Evolutionary conservation across 495 filamentous ascomycete genomes (phyloP), one percentile per base, ranked within the genome.

Genomic region (Talaromyces wortmannii): DNA sequence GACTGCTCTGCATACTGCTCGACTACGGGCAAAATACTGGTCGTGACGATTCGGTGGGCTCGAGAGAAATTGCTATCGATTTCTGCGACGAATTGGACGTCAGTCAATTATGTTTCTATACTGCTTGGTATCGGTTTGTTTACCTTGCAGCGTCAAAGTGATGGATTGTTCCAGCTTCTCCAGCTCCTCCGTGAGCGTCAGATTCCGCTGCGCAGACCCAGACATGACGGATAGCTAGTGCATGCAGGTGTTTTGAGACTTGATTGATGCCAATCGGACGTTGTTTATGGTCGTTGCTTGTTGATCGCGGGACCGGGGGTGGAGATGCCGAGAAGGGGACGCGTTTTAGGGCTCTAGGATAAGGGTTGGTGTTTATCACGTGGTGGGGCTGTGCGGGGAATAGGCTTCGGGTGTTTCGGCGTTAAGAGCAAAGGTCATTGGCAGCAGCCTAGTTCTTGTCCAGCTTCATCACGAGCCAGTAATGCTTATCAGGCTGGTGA

Each of bases 1-100:
- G 94, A 97, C 65, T 96, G 88, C 59, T 96, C 90, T 23, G 89
- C 90, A 72, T 97, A 98, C 64, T 95, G 88, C 66, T 97, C 91
- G n/a, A 98, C 91, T 4, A 96, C 78, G 12, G 94, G 94, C 7
- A 98, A 74, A 50, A 98, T 96, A 58, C 87, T 95, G 0, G 87
- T 86, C 8, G 94, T 97, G 40, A 98, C 92, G 54, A 97, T 97
- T 50, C 92, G 88, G 68, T 98, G 94, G 17, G 94, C 92, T 63
- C 89, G 89, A 71, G 89, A 96, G 71, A 98, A 98, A 63, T 98
- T 98, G 69, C 90, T 87, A 68, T 98, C 94, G 72, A 98, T 98
- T 73, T 98, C 94, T 95, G 56, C 10, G 23, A 23, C 23, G 4
- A 42, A n/a, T 6, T 31, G 48, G 5, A 49, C n/a, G 52, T 29